These are phyloP conservation scores for Cladophialophora yegresii DNA, from an alignment of 2,329 filamentous ascomycete species.

Conservation along the genomic window DNA sequence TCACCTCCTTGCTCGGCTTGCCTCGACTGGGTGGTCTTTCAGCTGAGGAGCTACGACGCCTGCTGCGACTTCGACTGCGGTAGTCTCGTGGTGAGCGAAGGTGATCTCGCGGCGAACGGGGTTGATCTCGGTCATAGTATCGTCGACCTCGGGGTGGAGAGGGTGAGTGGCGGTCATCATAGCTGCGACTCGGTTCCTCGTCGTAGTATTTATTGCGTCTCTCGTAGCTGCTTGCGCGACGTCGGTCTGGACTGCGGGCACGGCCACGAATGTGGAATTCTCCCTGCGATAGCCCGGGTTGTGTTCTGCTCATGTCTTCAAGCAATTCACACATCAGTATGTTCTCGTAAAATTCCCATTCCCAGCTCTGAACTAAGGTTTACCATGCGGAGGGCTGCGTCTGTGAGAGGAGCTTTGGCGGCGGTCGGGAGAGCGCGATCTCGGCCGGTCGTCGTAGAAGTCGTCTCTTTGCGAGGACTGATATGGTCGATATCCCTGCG, in stretches of 20 bases:
- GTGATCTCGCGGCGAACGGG: constrained; percentile 47
- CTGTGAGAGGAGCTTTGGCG: constrained; percentile 46
- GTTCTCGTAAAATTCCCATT: constrained; percentile 35
- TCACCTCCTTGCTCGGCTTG: constrained; percentile 52
- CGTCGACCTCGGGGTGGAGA: constrained; percentile 43
- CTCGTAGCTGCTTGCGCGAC: constrained; percentile 39
- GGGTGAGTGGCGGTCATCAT: constrained; percentile 40
- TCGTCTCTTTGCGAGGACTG: constrained; percentile 43
- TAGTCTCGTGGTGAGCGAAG: constrained; percentile 46
- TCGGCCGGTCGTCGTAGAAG: constrained; percentile 51
- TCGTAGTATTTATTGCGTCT: constrained; percentile 28
- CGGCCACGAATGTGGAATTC: constrained; percentile 41
- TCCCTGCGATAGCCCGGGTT: constrained; percentile 43
- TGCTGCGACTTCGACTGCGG: constrained; percentile 39
- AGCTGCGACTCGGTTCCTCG: constrained; percentile 1
- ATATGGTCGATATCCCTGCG: constrained; percentile 27
- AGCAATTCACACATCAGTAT: constrained; percentile 44
- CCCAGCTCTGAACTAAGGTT: constrained; percentile 38
- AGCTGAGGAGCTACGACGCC: constrained; percentile 40
- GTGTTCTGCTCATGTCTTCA: constrained; percentile 45
- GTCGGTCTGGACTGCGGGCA: constrained; percentile 40
- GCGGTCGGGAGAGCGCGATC: constrained; percentile 45
- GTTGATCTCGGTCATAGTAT: constrained; percentile 52
- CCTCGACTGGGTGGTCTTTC: constrained; percentile 45
- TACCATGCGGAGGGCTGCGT: constrained; percentile 51